Evolutionary conservation across 306 rosid genomes (phyloP).

Genomic region (Cyamopsis tetragonoloba): DNA sequence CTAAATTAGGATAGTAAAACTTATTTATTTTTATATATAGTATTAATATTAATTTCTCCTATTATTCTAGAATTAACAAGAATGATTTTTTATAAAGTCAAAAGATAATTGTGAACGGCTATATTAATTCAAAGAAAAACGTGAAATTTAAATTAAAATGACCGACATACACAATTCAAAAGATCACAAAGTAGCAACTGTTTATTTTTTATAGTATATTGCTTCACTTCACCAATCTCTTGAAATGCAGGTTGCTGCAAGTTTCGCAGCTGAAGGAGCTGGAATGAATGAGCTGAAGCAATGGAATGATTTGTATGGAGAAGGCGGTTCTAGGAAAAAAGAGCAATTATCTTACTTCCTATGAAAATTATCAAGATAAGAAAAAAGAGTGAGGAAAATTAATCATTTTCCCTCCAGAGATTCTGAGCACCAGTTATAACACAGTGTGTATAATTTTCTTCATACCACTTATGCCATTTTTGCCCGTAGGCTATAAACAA

Average conservation of each 20-base stretch:
- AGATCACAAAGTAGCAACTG: too few species aligned
- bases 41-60: too few species aligned
- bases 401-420: not conserved
- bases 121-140: too few species aligned
- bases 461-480: constrained; percentile 1
- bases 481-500: not conserved
- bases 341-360: constrained; percentile 77
- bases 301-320: constrained; percentile 86
- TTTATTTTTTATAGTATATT: too few species aligned
- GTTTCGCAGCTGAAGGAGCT: constrained; percentile 78
- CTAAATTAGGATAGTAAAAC: too few species aligned
- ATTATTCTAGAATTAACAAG: too few species aligned
- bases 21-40: too few species aligned
- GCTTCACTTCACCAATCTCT: constrained; percentile 1
- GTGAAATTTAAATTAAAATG: too few species aligned
- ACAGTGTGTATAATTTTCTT: constrained; percentile 14
- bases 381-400: not conserved
- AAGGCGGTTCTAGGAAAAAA: constrained; percentile 89
- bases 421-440: not conserved
- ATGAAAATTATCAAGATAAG: constrained; percentile 19
- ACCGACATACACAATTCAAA: too few species aligned
- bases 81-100: too few species aligned
- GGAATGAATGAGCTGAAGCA: constrained; percentile 81
- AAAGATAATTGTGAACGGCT: too few species aligned
- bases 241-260: constrained; percentile 68